Evolutionary conservation across 2,329 filamentous ascomycete species (phyloP), one percentile per base, ranked within the genome.

Genomic region (Hypoxylon sp.): DNA sequence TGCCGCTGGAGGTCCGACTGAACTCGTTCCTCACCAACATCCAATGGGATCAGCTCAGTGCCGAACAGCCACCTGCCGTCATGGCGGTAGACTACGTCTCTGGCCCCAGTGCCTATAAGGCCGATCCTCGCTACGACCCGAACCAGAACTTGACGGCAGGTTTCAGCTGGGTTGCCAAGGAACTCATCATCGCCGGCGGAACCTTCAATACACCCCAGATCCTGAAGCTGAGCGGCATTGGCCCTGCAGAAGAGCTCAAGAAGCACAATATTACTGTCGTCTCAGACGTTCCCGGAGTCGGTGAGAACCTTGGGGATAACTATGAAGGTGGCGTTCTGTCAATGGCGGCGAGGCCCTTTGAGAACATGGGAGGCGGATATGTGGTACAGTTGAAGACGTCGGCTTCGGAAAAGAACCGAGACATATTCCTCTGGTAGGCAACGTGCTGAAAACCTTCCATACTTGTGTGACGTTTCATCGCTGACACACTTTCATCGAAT

Each of bases 271-370:
- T 74, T 57, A 71, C 75, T 2, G 74, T 84, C 2, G 64, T 84
- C 40, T 70, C 72, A 1, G 77, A 86, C 62, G 73, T 83, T 1
- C 82, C 81, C 0, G 84, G 82, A 31, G 82, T 87, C 9, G 84
- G 83, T 21, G 77, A 72, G 8, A 85, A 85, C 70, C 73, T 86
- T 5, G 77, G 83, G 67, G 83, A 87, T 66, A 80, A 80, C 40
- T 81, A 81, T 66, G 81, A 70, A 65, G 77, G 81, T 38, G 71
- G 74, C 10, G 70, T 81, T 20, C 67, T 79, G 24, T 67, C 62
- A 0, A 43, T 63, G 10, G 59, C 61, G 2, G 52, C 61, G 17
- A 67, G 58, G 33, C 53, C 54, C 1, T 51, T 67, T 11, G 27
- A 52, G 13, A 45, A 40, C 3, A 45, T 60, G 3, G 43, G 43